Evolutionary conservation across 1,284 basidiomycete genomes (phyloP), one percentile per base, ranked within the genome.

Genomic region (Cryptococcus sp.): DNA sequence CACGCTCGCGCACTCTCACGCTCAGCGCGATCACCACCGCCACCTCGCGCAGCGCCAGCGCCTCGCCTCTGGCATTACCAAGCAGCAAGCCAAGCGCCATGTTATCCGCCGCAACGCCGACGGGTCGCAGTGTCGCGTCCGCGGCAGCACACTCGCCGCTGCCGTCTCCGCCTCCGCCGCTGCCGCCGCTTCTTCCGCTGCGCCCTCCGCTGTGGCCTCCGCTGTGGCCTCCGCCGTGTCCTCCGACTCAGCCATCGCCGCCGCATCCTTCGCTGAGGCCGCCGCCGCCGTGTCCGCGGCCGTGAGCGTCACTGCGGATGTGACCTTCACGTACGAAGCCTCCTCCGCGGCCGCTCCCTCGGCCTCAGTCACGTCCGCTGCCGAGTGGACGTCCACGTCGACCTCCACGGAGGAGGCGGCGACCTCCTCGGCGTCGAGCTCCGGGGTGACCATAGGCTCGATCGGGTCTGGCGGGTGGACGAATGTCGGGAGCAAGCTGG

Each of bases 401-500:
- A 38, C 52, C 24, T 28, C 37, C n/a, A n/a, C n/a, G n/a, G n/a
- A 57, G 16, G 50, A 56, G 42, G 23, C 60, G n/a, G 43, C 60
- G 13, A 20, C 53, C 43, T 42, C 55, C 45, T 43, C 42, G n/a
- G n/a, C n/a, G n/a, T n/a, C 45, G 15, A 46, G 23, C 45, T 21
- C 15, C 6, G 50, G 52, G 28, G 52, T 52, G 35, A 48, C 60
- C 33, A 24, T 53, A 4, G 35, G 28, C 9, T 21, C 60, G 9
- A 57, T 59, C n/a, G 50, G 53, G 7, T 56, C 59, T 23, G 57
- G 62, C 21, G 67, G 67, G 46, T 67, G 57, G 59, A 54, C 40
- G 44, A 66, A 70, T 62, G 33, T 57, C 6, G 63, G 68, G 24
- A 71, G 77, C 52, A 88, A 88, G 77, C 77, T 82, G 20, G 84